Evolutionary conservation across 2,329 filamentous ascomycete species (phyloP).

Genomic region (Phyllosticta citribraziliensis): DNA sequence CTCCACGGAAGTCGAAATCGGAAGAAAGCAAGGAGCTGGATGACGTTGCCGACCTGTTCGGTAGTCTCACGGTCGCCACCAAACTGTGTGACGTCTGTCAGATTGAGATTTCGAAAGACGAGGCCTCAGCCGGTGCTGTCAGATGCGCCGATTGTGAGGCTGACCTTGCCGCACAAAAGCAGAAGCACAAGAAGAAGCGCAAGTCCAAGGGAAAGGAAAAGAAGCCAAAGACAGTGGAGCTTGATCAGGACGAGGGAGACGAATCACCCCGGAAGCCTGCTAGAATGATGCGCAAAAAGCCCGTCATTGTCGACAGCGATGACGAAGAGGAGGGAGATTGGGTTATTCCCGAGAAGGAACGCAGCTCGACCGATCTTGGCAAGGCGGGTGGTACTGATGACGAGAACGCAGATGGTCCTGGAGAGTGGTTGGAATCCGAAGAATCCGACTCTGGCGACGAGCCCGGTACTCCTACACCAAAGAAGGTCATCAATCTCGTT

Average conservation of each 20-base stretch:
- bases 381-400: conserved; percentile 78
- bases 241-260: conserved; percentile 28
- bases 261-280: conserved; percentile 10
- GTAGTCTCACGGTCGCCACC: conserved; percentile 65
- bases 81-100: conserved; percentile 82
- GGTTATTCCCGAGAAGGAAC: conserved; percentile 64
- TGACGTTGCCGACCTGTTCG: conserved; percentile 75
- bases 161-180: conserved; percentile 54
- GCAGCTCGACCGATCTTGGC: conserved; percentile 51
- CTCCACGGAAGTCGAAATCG: conserved; percentile 31
- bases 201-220: conserved; percentile 27
- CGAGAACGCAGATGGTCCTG: conserved; percentile 78
- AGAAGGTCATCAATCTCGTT: conserved; percentile 47
- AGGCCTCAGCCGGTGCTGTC: conserved; percentile 43
- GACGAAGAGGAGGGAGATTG: conserved; percentile 66
- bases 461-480: conserved; percentile 24
- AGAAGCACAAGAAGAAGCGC: conserved; percentile 28
- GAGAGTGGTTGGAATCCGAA: conserved; percentile 67
- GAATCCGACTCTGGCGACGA: conserved; percentile 50
- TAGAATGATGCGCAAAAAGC: conserved; percentile 12
- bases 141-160: conserved; percentile 65
- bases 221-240: conserved; percentile 24
- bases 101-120: conserved; percentile 50
- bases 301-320: conserved; percentile 53
- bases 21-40: conserved; percentile 61